Conservation (phyloP, 305 asterid species). For the Fraxinus dipetala region DNA sequence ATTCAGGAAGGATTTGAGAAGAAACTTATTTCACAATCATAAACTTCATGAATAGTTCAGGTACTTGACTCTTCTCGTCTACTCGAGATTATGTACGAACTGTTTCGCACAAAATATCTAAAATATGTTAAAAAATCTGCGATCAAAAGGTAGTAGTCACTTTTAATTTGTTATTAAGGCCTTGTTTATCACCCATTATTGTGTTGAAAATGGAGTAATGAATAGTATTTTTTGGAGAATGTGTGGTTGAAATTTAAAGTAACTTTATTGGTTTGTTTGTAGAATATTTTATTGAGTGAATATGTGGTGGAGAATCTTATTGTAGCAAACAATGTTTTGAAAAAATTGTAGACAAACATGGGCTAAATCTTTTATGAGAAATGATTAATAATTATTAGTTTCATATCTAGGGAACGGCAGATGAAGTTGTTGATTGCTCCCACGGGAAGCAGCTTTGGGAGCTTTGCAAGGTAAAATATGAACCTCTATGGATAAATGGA, state of each 20-base stretch:
- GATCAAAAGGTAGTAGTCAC: background rate
- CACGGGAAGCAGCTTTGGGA: slow-evolving; percentile 96
- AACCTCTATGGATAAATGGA: slow-evolving; percentile 87
- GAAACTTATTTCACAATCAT: background rate
- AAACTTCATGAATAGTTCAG: background rate
- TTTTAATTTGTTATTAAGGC: background rate
- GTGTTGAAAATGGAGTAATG: no score
- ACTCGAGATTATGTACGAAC: background rate
- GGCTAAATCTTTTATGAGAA: background rate
- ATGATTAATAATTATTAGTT: slow-evolving; percentile 11
- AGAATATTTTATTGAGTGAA: no score
- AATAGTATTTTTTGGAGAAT: no score
- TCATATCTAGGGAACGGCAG: slow-evolving; percentile 80
- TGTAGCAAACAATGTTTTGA: no score
- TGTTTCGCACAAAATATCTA: background rate
- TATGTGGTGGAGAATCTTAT: no score
- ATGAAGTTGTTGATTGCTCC: slow-evolving; percentile 91
- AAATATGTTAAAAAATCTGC: background rate
- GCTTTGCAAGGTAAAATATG: slow-evolving; percentile 85
- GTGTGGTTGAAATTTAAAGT: no score
- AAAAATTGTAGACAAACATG: no score
- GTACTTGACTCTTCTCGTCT: background rate
- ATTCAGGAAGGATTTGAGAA: background rate
- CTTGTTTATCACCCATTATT: no score
- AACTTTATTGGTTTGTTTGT: no score